Conservation (phyloP, 2,329 filamentous ascomycete genomes). For the Didymellaceae sp. region DNA sequence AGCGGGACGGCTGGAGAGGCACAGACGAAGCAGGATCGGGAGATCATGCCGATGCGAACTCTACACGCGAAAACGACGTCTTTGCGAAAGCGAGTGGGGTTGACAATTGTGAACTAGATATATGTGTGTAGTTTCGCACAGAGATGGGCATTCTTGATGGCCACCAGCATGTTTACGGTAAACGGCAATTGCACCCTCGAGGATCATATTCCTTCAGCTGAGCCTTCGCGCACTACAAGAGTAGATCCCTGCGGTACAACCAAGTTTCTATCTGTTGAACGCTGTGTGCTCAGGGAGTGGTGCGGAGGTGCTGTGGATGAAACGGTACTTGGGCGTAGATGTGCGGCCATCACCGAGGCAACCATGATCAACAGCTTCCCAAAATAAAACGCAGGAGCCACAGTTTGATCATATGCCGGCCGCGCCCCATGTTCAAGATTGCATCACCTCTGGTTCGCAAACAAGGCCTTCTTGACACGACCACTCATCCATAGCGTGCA, state of each 20-base stretch:
- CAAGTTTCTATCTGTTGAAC: conserved; percentile 14
- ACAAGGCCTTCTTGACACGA: conserved; percentile 13
- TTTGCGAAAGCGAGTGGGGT: conserved; percentile 1
- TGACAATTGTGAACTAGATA: conserved; percentile 7
- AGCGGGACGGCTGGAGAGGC: conserved; percentile 12
- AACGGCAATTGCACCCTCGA: not conserved
- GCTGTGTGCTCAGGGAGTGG: conserved; percentile 12
- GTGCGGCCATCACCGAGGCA: conserved; percentile 10
- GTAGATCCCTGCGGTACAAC: conserved; percentile 18
- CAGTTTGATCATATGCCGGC: conserved; percentile 6
- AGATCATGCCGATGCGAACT: conserved; percentile 17
- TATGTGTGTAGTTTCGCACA: not conserved
- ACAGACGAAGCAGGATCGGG: conserved; percentile 15
- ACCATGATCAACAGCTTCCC: conserved; percentile 14
- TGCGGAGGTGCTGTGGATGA: conserved; percentile 15
- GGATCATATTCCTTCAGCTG: not conserved
- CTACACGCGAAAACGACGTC: conserved; percentile 6
- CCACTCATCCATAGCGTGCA: conserved; percentile 7
- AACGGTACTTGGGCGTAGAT: conserved; percentile 11
- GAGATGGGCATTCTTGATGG: not conserved
- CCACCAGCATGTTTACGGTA: not conserved
- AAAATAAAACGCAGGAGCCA: conserved; percentile 18
- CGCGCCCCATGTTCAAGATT: conserved; percentile 11
- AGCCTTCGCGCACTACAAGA: not conserved
- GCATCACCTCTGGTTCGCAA: conserved; percentile 14